Conservation (phyloP, 768 basidiomycete species). For the Mycena amicta region DNA sequence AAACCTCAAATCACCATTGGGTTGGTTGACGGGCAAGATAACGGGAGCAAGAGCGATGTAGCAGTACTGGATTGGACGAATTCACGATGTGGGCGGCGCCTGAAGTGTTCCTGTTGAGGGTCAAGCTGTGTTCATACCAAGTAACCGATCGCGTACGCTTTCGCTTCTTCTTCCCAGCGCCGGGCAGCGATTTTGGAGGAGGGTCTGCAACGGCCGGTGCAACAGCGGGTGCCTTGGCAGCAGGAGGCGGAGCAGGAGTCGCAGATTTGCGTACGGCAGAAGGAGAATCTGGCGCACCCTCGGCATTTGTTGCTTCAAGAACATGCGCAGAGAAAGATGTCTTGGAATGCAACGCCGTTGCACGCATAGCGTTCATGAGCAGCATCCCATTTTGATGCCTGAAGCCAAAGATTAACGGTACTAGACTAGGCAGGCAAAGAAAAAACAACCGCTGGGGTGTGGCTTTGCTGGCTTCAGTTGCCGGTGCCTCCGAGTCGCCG, state of each 20-base stretch:
- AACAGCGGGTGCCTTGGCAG: conserved; percentile 34
- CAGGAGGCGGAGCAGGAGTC: conserved; percentile 28
- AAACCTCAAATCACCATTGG: conserved; percentile 70
- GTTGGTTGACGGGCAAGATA: conserved; percentile 78
- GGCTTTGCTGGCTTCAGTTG: conserved; percentile 23
- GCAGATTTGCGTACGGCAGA: conserved; percentile 20
- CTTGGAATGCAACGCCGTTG: conserved; percentile 72
- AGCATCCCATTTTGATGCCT: conserved; percentile 70
- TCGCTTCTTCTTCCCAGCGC: conserved; percentile 71
- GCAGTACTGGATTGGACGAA: conserved; percentile 18
- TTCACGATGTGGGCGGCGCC: conserved; percentile 4
- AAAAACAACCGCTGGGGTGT: conserved; percentile 16
- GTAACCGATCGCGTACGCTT: conserved; percentile 55
- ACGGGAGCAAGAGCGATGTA: conserved; percentile 63
- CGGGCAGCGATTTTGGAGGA: conserved; percentile 47
- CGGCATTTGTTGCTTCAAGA: conserved; percentile 30
- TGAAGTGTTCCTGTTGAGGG: conserved; percentile 36
- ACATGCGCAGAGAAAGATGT: conserved; percentile 48
- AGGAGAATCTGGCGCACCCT: conserved; percentile 24
- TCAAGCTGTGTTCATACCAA: neutral
- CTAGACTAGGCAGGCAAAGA: too few relatives aligned
- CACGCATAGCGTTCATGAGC: conserved; percentile 77
- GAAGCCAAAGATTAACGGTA: conserved; percentile 30
- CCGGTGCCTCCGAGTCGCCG: conserved; percentile 27
- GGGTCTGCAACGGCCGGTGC: conserved; percentile 46